Conservation (phyloP, 371 early-diverging fungal genomes). For the Mucor plumbeus region DNA sequence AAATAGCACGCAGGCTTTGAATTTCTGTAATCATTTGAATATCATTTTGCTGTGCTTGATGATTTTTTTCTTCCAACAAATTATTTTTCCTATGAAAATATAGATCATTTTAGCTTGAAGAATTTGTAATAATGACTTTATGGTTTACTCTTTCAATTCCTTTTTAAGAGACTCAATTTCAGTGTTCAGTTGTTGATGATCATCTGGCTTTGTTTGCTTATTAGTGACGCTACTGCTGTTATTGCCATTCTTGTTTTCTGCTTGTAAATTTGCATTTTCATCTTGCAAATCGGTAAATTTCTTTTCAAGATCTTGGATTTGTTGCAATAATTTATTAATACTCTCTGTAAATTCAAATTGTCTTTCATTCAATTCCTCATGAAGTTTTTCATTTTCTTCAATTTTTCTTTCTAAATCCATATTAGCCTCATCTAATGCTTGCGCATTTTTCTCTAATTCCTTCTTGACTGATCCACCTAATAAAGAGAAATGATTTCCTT, state of each 20-base stretch:
- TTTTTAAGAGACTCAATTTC: conserved; percentile 35
- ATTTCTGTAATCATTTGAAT: conserved; percentile 42
- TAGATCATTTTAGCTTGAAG: too few species aligned
- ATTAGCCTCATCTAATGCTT: conserved; percentile 58
- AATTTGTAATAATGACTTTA: not conserved
- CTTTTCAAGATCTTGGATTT: conserved; percentile 62
- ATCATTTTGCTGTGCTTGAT: conserved; percentile 36
- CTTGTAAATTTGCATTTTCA: conserved; percentile 41
- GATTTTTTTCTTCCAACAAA: conserved; percentile 37
- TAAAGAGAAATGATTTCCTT: conserved; percentile 54
- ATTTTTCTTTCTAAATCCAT: conserved; percentile 63
- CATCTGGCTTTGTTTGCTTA: not conserved
- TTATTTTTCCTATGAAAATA: conserved; percentile 35
- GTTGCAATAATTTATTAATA: conserved; percentile 53
- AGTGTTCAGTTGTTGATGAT: not conserved
- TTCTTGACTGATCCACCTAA: conserved; percentile 67
- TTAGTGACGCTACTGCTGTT: not conserved
- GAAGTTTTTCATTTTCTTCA: conserved; percentile 61
- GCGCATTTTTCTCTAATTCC: conserved; percentile 61
- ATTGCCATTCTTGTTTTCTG: conserved; percentile 1
- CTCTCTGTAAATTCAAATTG: conserved; percentile 43
- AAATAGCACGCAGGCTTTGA: conserved; percentile 46
- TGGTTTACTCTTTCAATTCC: conserved; percentile 40
- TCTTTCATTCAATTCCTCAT: conserved; percentile 18
- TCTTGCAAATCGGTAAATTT: conserved; percentile 54